These are phyloP conservation scores for Fomitiporia mediterranea DNA, from an alignment of 1,284 basidiomycete species.

Conservation along the genomic window DNA sequence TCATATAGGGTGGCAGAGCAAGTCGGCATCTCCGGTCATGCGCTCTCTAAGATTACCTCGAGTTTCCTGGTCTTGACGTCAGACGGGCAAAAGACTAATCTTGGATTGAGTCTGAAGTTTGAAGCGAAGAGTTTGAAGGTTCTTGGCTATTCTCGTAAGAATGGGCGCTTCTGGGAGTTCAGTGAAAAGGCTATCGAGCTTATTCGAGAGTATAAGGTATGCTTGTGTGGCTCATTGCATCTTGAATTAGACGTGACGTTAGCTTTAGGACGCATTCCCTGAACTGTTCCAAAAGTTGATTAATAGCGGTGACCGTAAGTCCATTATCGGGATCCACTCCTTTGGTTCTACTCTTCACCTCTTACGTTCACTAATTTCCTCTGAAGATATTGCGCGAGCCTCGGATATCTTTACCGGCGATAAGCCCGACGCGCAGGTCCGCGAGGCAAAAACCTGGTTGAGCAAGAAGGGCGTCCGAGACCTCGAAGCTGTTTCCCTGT, in stretches of 20 bases:
- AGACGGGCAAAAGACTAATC: conserved; percentile 80
- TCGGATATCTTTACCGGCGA: conserved; percentile 66
- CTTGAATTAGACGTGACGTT: conserved; percentile 1
- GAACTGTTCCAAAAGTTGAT: conserved; percentile 76
- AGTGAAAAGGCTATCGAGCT: conserved; percentile 83
- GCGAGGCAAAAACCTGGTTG: conserved; percentile 83
- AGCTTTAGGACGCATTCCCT: conserved; percentile 62
- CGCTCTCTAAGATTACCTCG: conserved; percentile 86
- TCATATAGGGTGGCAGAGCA: conserved; percentile 71
- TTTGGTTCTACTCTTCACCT: neutral
- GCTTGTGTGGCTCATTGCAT: conserved; percentile 16
- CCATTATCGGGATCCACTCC: no score
- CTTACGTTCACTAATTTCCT: neutral
- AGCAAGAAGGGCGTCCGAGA: conserved; percentile 83
- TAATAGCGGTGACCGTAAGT: conserved; percentile 60
- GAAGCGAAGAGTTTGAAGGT: conserved; percentile 97
- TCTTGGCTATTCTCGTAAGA: conserved; percentile 87
- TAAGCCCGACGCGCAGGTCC: conserved; percentile 69
- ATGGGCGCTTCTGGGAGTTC: conserved; percentile 88
- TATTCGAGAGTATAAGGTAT: conserved; percentile 78
- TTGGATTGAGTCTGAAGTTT: conserved; percentile 95
- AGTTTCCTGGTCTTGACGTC: conserved; percentile 82
- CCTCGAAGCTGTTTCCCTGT: conserved; percentile 90
- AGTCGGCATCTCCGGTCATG: conserved; percentile 68
- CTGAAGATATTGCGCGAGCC: conserved; percentile 66